Conservation (phyloP, 2,329 filamentous ascomycete genomes). For the Magnaporthiopsis rhizophila region DNA sequence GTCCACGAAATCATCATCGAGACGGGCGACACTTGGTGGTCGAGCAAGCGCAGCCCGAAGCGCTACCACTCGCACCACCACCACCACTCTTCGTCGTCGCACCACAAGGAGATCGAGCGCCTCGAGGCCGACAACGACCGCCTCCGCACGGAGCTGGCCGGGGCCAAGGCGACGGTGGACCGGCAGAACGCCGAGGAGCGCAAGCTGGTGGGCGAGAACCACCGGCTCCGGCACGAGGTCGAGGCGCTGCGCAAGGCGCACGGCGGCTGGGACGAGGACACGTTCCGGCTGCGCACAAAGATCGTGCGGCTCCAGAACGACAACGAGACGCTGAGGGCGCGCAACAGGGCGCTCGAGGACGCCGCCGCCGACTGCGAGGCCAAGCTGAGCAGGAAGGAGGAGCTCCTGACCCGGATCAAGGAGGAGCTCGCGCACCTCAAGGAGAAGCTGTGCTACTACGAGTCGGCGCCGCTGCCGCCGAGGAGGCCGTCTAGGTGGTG, state of each 20-base stretch:
- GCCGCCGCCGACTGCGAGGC: background rate
- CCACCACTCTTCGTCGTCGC: background rate
- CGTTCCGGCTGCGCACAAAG: constrained; percentile 1
- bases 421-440: constrained; percentile 4
- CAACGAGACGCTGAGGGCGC: background rate
- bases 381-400: background rate
- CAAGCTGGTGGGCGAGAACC: background rate
- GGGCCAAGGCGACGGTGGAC: background rate
- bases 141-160: background rate
- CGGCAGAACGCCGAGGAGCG: constrained; percentile 1
- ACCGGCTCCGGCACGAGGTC: constrained; percentile 4
- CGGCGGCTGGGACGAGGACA: constrained; percentile 5
- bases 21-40: background rate
- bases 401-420: background rate
- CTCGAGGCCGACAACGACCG: background rate
- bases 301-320: background rate
- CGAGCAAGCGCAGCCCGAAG: background rate
- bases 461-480: background rate
- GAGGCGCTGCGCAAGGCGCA: constrained; percentile 3
- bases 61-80: background rate
- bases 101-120: background rate
- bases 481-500: background rate
- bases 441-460: constrained; percentile 5
- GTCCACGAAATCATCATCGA: constrained; percentile 5
- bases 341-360: background rate